Conservation (phyloP, 495 filamentous ascomycete species). For the Penicillium soppii region DNA sequence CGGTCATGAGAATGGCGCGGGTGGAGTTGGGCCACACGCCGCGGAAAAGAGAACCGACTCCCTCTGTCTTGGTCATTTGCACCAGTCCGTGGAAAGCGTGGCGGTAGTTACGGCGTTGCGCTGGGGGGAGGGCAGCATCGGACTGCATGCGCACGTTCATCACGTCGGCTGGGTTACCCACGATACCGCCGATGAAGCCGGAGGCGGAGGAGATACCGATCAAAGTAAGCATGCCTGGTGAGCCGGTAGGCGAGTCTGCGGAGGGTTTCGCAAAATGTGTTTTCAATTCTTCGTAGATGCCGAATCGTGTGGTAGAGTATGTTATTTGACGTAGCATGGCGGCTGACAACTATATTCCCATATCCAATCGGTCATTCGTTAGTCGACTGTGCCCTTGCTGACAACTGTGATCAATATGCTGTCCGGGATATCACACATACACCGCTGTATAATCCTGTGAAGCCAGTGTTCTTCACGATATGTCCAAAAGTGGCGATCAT, state of each 20-base stretch:
- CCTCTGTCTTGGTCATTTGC: conserved; percentile 81
- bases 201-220: conserved; percentile 78
- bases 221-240: conserved; percentile 65
- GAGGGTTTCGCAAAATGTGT: conserved; percentile 49
- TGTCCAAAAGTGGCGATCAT: conserved; percentile 83
- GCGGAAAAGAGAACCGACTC: conserved; percentile 68
- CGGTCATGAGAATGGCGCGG: conserved; percentile 91
- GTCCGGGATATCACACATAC: conserved; percentile 43
- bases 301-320: conserved; percentile 91
- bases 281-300: conserved; percentile 93
- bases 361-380: conserved; percentile 10
- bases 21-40: conserved; percentile 91
- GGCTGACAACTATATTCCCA: conserved; percentile 67
- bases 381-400: conserved; percentile 2
- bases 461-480: conserved; percentile 64
- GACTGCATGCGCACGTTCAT: conserved; percentile 99
- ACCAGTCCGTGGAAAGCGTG: conserved; percentile 84
- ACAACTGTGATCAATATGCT: background rate
- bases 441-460: conserved; percentile 79
- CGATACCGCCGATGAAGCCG: conserved; percentile 84
- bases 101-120: conserved; percentile 80
- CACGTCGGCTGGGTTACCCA: conserved; percentile 92
- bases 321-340: conserved; percentile 88
- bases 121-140: conserved; percentile 75
- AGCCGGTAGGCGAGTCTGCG: conserved; percentile 31